Evolutionary conservation across 331 rosid genomes (phyloP).

Genomic region (Saraca asoca): DNA sequence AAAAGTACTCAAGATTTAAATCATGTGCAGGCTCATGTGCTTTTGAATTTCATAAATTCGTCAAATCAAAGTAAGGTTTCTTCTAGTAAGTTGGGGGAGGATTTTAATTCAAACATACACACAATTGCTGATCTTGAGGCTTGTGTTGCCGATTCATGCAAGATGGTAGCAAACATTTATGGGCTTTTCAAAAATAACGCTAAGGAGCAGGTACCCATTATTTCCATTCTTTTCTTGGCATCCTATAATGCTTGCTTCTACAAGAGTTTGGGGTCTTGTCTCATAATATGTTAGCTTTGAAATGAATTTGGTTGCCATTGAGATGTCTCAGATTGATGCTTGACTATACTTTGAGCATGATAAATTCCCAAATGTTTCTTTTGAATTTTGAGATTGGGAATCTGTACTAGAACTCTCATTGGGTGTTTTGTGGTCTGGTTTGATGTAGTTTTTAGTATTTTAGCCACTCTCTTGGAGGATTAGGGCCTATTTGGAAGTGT

Average conservation of each 20-base stretch:
- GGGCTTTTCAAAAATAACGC: conserved; percentile 81
- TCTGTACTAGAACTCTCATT: too few species aligned
- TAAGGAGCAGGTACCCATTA: conserved; percentile 66
- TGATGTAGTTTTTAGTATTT: too few species aligned
- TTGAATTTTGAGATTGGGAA: too few species aligned
- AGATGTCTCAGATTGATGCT: too few species aligned
- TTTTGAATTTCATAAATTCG: conserved; percentile 67
- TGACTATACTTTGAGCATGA: too few species aligned
- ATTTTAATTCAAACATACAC: conserved; percentile 41
- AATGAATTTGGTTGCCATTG: too few species aligned
- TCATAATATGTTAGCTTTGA: conserved; percentile 12
- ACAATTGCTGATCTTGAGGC: conserved; percentile 58
- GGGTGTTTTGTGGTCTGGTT: too few species aligned
- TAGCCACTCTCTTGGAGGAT: too few species aligned
- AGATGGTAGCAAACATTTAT: conserved; percentile 66
- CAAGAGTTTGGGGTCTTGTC: conserved; percentile 14
- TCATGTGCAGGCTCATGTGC: conserved; percentile 86
- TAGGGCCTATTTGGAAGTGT: too few species aligned
- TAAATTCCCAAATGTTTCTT: too few species aligned
- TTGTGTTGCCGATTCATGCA: conserved; percentile 75
- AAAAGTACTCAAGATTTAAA: conserved; percentile 15
- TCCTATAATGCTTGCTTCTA: neutral
- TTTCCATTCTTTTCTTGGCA: conserved; percentile 1
- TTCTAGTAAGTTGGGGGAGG: conserved; percentile 48
- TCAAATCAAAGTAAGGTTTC: conserved; percentile 42